Conservation (phyloP, 2,329 filamentous ascomycete genomes). For the Aspergillus pseudoterreus region DNA sequence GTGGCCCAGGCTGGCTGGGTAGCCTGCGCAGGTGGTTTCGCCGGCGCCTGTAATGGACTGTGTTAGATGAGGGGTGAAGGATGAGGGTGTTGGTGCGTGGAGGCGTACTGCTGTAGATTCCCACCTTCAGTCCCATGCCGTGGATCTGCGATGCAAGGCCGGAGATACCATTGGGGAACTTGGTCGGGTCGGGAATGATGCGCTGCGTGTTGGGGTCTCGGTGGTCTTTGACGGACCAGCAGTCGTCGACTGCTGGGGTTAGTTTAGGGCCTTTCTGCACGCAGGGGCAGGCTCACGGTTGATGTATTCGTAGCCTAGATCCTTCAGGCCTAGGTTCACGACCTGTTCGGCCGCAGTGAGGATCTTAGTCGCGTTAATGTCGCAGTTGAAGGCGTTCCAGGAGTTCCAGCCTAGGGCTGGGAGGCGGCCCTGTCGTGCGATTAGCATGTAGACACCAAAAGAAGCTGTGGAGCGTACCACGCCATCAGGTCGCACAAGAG, state of each 20-base stretch:
- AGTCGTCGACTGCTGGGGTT: conserved; percentile 53
- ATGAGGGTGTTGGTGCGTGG: not conserved
- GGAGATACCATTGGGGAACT: conserved; percentile 58
- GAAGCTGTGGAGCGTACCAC: conserved; percentile 18
- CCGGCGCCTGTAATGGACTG: conserved; percentile 21
- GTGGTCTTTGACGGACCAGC: conserved; percentile 50
- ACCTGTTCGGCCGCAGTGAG: conserved; percentile 46
- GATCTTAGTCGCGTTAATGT: conserved; percentile 45
- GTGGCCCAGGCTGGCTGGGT: conserved; percentile 54
- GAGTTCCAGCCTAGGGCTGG: conserved; percentile 43
- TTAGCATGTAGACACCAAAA: not conserved
- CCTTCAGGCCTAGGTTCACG: conserved; percentile 44
- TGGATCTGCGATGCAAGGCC: conserved; percentile 54
- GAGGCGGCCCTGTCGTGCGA: conserved; percentile 18
- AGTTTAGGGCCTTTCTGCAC: not conserved
- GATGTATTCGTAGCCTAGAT: conserved; percentile 50
- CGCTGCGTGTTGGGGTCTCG: conserved; percentile 43
- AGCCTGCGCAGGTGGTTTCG: conserved; percentile 52
- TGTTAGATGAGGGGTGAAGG: too few relatives aligned
- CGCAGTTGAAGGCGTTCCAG: conserved; percentile 48
- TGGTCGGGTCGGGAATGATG: conserved; percentile 46
- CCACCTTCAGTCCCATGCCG: conserved; percentile 56
- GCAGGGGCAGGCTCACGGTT: conserved; percentile 18
- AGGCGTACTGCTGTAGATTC: conserved; percentile 55
- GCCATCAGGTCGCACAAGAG: conserved; percentile 23